Conservation (phyloP, 2,329 filamentous ascomycete species). For the Cyphellophora attinorum region DNA sequence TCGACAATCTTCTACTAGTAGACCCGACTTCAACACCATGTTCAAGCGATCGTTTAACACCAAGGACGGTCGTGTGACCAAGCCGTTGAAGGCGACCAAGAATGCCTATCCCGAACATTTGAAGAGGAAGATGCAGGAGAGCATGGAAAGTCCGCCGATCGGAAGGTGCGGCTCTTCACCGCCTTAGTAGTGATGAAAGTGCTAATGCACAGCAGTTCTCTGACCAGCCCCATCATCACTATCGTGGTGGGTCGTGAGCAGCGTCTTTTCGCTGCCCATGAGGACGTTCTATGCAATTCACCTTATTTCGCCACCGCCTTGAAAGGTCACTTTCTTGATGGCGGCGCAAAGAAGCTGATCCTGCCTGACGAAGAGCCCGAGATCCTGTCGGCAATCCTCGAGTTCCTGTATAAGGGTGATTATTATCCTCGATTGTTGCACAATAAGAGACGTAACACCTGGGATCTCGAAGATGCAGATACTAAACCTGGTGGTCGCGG, state of each 20-base stretch:
- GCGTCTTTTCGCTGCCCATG: conserved; percentile 81
- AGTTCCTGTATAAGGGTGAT: conserved; percentile 95
- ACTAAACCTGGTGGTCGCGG: conserved; percentile 42
- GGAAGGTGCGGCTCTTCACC: conserved; percentile 20
- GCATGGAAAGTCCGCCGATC: conserved; percentile 53
- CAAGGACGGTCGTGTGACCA: conserved; percentile 71
- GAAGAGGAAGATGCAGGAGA: conserved; percentile 83
- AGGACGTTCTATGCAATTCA: conserved; percentile 79
- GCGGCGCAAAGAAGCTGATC: conserved; percentile 63
- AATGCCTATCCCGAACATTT: conserved; percentile 68
- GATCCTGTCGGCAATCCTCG: conserved; percentile 85
- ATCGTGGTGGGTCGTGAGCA: conserved; percentile 74
- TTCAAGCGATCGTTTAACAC: conserved; percentile 87
- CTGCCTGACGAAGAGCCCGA: conserved; percentile 73
- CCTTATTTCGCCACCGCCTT: conserved; percentile 71
- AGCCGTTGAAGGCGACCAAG: conserved; percentile 68
- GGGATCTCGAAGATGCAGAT: conserved; percentile 69
- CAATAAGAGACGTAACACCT: conserved; percentile 76
- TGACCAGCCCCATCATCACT: conserved; percentile 70
- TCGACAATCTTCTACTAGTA: conserved; percentile 18
- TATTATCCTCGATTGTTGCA: conserved; percentile 85
- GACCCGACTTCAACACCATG: conserved; percentile 50
- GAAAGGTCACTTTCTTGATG: conserved; percentile 58
- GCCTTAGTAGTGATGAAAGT: background rate
- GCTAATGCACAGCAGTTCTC: conserved; percentile 28